Evolutionary conservation across 805 yeast species (phyloP).

Genomic region (Suhomyces sp.): DNA sequence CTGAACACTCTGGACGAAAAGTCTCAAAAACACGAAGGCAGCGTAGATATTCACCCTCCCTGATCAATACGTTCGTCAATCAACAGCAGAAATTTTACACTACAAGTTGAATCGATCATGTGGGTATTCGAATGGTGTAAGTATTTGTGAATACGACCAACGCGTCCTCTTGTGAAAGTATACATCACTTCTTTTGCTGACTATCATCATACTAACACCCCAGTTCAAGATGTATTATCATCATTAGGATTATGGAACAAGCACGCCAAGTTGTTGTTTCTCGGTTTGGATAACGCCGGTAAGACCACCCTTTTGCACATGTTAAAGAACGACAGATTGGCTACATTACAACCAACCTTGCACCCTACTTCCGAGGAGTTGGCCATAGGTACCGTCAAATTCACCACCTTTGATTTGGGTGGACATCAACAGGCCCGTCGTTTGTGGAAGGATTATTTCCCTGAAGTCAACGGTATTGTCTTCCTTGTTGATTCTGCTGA

Average conservation of each 20-base stretch:
- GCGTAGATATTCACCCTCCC: too few relatives aligned
- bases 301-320: conserved; percentile 47
- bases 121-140: conserved; percentile 42
- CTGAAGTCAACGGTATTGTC: conserved; percentile 97
- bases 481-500: conserved; percentile 97
- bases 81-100: neutral
- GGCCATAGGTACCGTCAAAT: conserved; percentile 92
- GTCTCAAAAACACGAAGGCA: neutral
- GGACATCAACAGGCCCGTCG: conserved; percentile 99
- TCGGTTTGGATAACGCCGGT: conserved; percentile 50
- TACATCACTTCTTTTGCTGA: too few relatives aligned
- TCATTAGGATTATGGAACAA: conserved; percentile 50
- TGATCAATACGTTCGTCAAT: too few relatives aligned
- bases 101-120: conserved; percentile 17
- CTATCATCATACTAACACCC: conserved; percentile 18
- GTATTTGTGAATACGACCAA: conserved; percentile 14
- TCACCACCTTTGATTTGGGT: conserved; percentile 97
- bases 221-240: conserved; percentile 47
- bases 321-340: conserved; percentile 88
- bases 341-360: conserved; percentile 95
- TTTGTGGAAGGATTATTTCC: conserved; percentile 99
- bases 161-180: too few relatives aligned
- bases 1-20: conserved; percentile 3
- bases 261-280: conserved; percentile 47
- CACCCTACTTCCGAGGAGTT: conserved; percentile 99